Conservation (phyloP, 2,329 filamentous ascomycete genomes). For the Zymoseptoria ardabiliae region DNA sequence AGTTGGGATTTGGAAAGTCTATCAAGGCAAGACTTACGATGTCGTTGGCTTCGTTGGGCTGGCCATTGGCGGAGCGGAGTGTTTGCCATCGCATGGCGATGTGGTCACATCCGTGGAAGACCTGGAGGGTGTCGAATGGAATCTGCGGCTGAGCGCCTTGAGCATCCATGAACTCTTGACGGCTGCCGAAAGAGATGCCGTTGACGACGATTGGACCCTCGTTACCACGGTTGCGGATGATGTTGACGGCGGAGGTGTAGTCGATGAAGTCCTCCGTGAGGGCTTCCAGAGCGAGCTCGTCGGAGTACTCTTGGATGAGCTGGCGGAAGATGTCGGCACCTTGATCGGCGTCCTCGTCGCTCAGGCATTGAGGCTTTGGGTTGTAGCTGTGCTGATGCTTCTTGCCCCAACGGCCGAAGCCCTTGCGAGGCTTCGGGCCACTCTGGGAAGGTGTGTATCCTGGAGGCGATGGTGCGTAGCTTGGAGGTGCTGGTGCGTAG, state of each 20-base stretch:
- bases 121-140: slow-evolving; percentile 25
- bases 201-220: slow-evolving; percentile 20
- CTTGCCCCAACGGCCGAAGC: slow-evolving; percentile 17
- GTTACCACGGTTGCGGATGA: slow-evolving; percentile 25
- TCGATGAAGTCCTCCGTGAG: slow-evolving; percentile 27
- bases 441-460: slow-evolving; percentile 3
- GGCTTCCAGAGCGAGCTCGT: slow-evolving; percentile 21
- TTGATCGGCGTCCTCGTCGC: slow-evolving; percentile 16
- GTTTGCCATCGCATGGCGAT: slow-evolving; percentile 24
- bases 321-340: slow-evolving; percentile 25
- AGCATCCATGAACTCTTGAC: slow-evolving; percentile 23
- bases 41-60: slow-evolving; percentile 20
- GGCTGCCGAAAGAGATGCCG: slow-evolving; percentile 20
- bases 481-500: not conserved
- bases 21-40: slow-evolving; percentile 18
- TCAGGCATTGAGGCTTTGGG: slow-evolving; percentile 14
- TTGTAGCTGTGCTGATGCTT: slow-evolving; percentile 9
- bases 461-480: not conserved
- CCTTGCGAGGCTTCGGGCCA: slow-evolving; percentile 10
- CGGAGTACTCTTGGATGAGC: slow-evolving; percentile 26
- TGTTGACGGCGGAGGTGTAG: slow-evolving; percentile 27
- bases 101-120: slow-evolving; percentile 22
- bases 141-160: slow-evolving; percentile 25
- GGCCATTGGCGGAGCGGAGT: slow-evolving; percentile 18
- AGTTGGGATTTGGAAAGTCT: not conserved